Base-by-base conservation (phyloP, 768 basidiomycete species). In the Naganishia vishniacii region DNA sequence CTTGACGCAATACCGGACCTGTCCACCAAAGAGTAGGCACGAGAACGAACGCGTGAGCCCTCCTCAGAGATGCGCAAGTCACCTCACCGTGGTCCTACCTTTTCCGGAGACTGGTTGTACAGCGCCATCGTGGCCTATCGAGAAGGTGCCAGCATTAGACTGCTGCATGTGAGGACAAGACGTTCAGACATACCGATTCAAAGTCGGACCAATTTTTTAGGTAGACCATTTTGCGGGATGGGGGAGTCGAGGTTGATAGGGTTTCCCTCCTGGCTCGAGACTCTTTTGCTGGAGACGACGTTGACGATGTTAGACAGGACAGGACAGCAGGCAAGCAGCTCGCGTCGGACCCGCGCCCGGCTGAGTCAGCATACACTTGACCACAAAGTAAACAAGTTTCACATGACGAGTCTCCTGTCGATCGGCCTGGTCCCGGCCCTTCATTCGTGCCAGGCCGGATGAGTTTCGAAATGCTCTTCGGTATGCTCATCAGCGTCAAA, bases 1-100 rank as follows among this genome's bases (percentile, higher is more conserved):
- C 82, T 95, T 94, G 72, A 94, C 85, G 77, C 84, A 86, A 75
- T 94, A 95, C 44, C 94, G 84, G 25, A 88, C 83, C 94, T 98
- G 25, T 56, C 12, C 40, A 25, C 12, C n/a, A n/a, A n/a, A n/a
- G n/a, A 25, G 5, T 25, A 13, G 20, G 8, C 12, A 15, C 31
- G 73, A 59, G 18, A 23, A 45, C 16, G 47, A 47, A 42, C 18
- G 15, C 25, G 40, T 68, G 25, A 59, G 42, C 42, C 8, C 3
- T 37, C 12, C 6, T 32, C 37, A 23, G 3, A 45, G 31, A 48
- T 13, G 0, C 41, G 31, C 11, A 2, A 1, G 23, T 23, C 12
- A 26, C 31, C 7, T 29, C 26, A n/a, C 23, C 7, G 40, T 5
- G 32, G 20, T 78, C 85, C 62, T 69, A 92, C 91, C 67, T 83